Evolutionary conservation across 768 basidiomycete genomes (phyloP).

Genomic region (Mycena haematopus): DNA sequence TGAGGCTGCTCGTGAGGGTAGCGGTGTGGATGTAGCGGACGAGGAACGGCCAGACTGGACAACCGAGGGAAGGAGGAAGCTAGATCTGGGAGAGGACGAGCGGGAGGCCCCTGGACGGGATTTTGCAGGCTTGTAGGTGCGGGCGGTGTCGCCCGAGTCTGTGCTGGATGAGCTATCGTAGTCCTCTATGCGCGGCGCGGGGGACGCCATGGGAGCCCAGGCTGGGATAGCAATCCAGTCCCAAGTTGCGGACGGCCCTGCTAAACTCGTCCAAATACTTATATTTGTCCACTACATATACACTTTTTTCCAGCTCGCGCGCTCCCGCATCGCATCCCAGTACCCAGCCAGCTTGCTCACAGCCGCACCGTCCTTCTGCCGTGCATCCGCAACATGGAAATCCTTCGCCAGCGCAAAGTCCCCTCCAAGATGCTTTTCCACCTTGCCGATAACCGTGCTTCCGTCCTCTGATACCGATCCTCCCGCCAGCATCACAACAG

Average conservation of each 20-base stretch:
- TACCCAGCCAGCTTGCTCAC: slow-evolving; percentile 68
- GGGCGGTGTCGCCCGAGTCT: slow-evolving; percentile 48
- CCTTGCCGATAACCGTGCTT: slow-evolving; percentile 50
- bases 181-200: slow-evolving; percentile 37
- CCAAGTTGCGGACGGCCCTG: neutral
- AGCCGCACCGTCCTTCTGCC: slow-evolving; percentile 38
- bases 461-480: slow-evolving; percentile 60
- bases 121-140: slow-evolving; percentile 32
- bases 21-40: slow-evolving; percentile 55
- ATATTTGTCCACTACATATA: neutral
- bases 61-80: slow-evolving; percentile 43
- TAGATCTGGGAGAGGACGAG: slow-evolving; percentile 31
- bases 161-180: slow-evolving; percentile 54
- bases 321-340: slow-evolving; percentile 71
- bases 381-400: slow-evolving; percentile 41
- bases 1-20: slow-evolving; percentile 67
- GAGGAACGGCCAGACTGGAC: slow-evolving; percentile 47
- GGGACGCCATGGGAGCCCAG: slow-evolving; percentile 22
- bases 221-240: neutral
- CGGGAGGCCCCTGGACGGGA: slow-evolving; percentile 23
- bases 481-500: slow-evolving; percentile 63
- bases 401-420: slow-evolving; percentile 51
- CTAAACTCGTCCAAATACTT: neutral
- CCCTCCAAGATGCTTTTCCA: slow-evolving; percentile 60
- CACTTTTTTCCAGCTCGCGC: slow-evolving; percentile 77